Evolutionary conservation across 179 eudicot genomes (phyloP).

Genomic region (Beta lomatogona): DNA sequence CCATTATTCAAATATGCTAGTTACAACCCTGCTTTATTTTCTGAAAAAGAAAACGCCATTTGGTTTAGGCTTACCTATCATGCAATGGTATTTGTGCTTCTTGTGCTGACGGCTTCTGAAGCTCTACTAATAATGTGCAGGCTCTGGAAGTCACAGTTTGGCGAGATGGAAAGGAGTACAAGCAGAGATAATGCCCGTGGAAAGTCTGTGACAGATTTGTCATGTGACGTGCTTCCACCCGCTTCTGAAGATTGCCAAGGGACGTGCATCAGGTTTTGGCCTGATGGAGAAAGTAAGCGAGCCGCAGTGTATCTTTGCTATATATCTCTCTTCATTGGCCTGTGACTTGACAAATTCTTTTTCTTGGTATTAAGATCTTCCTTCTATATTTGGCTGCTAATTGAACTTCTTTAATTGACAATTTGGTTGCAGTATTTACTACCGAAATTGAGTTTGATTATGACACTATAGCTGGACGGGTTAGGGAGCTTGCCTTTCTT

Average conservation of each 20-base stretch:
- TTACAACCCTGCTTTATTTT: background rate
- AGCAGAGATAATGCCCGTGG: slow-evolving; percentile 91
- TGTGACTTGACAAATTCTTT: slow-evolving; percentile 6
- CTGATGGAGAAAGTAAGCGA: slow-evolving; percentile 73
- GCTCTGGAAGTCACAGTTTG: slow-evolving; percentile 82
- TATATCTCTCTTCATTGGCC: slow-evolving; percentile 1
- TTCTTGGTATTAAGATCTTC: background rate
- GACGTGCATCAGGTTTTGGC: slow-evolving; percentile 85
- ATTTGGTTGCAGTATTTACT: slow-evolving; percentile 71
- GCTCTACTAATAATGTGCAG: slow-evolving; percentile 36
- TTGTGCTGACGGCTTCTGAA: background rate
- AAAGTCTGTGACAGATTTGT: slow-evolving; percentile 64
- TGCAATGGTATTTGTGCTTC: background rate
- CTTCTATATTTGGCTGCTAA: slow-evolving; percentile 8
- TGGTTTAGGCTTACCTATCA: background rate
- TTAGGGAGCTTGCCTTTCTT: slow-evolving; percentile 96
- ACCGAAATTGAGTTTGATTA: slow-evolving; percentile 78
- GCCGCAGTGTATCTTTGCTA: slow-evolving; percentile 12
- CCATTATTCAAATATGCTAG: background rate
- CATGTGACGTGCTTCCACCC: slow-evolving; percentile 55
- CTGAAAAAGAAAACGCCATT: background rate
- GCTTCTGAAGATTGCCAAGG: slow-evolving; percentile 60
- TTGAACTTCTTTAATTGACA: slow-evolving; percentile 12
- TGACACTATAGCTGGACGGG: slow-evolving; percentile 83
- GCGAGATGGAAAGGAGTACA: slow-evolving; percentile 84